A percentile compares a stretch with the other conserved stretches of the same genome.
These are phyloP conservation scores for Fusarium phyllophilum DNA, from an alignment of 2,329 filamentous ascomycete species.

Conservation along the genomic window DNA sequence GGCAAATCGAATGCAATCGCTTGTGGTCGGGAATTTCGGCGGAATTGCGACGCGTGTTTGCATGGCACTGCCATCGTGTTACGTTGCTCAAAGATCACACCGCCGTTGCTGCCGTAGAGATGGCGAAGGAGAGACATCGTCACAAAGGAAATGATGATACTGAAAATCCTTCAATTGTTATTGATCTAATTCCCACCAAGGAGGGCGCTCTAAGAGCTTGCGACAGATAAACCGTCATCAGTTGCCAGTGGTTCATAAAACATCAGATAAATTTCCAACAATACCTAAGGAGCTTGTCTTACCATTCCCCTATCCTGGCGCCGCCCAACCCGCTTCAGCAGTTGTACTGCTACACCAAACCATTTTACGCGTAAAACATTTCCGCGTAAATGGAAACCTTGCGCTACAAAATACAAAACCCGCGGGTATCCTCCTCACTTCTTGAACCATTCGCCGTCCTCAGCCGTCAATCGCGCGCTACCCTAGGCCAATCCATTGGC, in stretches of 20 bases:
- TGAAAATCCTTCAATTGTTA: accelerated
- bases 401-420: accelerated
- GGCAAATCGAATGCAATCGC: background rate
- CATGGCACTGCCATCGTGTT: background rate
- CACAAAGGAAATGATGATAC: too few species aligned
- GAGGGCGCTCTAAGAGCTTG: slow-evolving; percentile 78
- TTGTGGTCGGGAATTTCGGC: background rate
- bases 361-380: slow-evolving; percentile 56
- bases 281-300: slow-evolving; percentile 84
- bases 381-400: background rate
- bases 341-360: slow-evolving; percentile 76
- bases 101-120: background rate
- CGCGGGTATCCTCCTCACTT: accelerated
- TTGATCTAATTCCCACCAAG: slow-evolving; percentile 68
- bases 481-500: accelerated
- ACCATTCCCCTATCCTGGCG: slow-evolving; percentile 84
- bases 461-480: background rate
- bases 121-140: too few species aligned
- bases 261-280: slow-evolving; percentile 77
- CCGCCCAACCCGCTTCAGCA: slow-evolving; percentile 75
- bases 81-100: background rate
- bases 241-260: slow-evolving; percentile 84
- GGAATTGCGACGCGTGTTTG: background rate
- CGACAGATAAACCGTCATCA: slow-evolving; percentile 55
- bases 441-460: accelerated